Evolutionary conservation across 257 asterid genomes (phyloP).

Genomic region (Nicotiana tomentosiformis): DNA sequence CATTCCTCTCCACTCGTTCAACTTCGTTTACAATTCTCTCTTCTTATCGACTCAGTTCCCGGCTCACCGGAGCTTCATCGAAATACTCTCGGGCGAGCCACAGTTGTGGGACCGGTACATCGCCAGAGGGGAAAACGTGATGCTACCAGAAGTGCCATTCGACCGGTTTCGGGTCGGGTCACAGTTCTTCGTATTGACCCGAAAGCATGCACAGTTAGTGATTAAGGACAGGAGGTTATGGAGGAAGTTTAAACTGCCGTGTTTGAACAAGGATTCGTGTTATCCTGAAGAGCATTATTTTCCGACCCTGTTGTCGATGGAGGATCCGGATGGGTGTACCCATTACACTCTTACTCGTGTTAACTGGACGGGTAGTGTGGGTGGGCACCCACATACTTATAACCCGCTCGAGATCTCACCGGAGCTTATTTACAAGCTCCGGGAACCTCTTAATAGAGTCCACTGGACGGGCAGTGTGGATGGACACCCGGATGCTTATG

Average conservation of each 20-base stretch:
- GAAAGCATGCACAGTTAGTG: conserved; percentile 46
- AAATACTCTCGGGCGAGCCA: conserved; percentile 49
- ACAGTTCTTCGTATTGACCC: conserved; percentile 55
- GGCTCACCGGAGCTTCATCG: conserved; percentile 55
- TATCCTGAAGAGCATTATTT: conserved; percentile 85
- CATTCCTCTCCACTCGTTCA: conserved; percentile 63
- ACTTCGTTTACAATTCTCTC: conserved; percentile 35
- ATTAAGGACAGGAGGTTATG: conserved; percentile 46
- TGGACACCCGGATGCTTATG: conserved; percentile 69
- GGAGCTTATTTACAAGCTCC: conserved; percentile 34
- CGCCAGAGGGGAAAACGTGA: conserved; percentile 50
- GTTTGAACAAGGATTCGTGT: conserved; percentile 42
- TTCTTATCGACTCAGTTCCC: conserved; percentile 18
- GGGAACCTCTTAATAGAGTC: conserved; percentile 59
- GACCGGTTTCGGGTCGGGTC: conserved; percentile 58
- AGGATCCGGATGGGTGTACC: conserved; percentile 57
- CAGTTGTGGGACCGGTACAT: conserved; percentile 43
- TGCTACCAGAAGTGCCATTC: conserved; percentile 64
- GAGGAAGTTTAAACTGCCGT: conserved; percentile 62
- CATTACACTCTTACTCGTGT: conserved; percentile 64
- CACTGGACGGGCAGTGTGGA: conserved; percentile 51
- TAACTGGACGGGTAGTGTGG: conserved; percentile 54
- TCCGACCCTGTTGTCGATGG: conserved; percentile 69
- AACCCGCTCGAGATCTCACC: conserved; percentile 43
- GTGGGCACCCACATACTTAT: conserved; percentile 74